Evolutionary conservation across 2,329 filamentous ascomycete species (phyloP).

Genomic region (Beauveria rudraprayagi): DNA sequence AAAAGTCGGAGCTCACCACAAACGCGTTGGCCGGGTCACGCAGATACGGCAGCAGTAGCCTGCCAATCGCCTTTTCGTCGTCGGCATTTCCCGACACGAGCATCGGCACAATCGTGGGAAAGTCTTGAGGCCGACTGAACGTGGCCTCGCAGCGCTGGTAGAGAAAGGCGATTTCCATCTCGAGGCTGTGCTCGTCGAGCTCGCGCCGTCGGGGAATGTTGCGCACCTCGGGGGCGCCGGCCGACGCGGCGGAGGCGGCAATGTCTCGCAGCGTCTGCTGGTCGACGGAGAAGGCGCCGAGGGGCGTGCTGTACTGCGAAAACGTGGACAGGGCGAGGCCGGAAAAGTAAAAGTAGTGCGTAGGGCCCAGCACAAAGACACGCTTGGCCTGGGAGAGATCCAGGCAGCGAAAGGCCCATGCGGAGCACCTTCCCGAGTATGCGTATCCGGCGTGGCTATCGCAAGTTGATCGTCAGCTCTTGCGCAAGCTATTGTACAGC

Average conservation of each 20-base stretch:
- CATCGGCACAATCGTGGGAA: constrained; percentile 74
- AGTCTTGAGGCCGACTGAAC: constrained; percentile 41
- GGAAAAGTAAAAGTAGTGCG: constrained; percentile 75
- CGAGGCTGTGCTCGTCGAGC: constrained; percentile 81
- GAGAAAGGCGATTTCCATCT: constrained; percentile 94
- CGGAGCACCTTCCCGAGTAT: constrained; percentile 86
- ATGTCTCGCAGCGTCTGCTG: constrained; percentile 43
- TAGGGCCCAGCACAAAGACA: constrained; percentile 87
- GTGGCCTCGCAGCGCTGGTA: constrained; percentile 61
- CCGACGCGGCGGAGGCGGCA: constrained; percentile 20
- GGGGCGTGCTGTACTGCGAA: constrained; percentile 62
- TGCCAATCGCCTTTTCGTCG: constrained; percentile 60
- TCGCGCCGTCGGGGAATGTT: constrained; percentile 61
- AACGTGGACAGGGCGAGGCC: constrained; percentile 72
- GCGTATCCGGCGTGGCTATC: constrained; percentile 77
- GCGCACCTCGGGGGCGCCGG: constrained; percentile 34
- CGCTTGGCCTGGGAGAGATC: constrained; percentile 77
- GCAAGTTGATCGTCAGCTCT: background rate
- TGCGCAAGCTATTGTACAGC: background rate
- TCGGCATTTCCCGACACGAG: constrained; percentile 66
- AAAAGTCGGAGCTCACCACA: constrained; percentile 91
- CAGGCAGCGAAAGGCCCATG: constrained; percentile 86
- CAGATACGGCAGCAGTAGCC: constrained; percentile 69
- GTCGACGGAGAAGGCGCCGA: constrained; percentile 64
- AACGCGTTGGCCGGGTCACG: constrained; percentile 70